Percentiles rank a stretch among this genome's conserved stretches.
Conservation (phyloP, 345 rosid genomes). For the Iberis pinnata region DNA sequence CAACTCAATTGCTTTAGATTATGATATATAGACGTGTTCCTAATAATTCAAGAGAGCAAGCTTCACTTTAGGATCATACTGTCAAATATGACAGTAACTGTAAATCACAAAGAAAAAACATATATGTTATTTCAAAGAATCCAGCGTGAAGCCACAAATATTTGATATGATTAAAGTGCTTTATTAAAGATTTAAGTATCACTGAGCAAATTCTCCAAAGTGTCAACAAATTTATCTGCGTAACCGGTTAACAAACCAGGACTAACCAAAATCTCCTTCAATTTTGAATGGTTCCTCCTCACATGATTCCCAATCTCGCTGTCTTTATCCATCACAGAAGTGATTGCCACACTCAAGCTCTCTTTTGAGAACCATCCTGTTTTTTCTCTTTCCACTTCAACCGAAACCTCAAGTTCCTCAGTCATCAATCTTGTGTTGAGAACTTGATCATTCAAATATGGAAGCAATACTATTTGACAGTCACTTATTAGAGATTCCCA, state of each 20-base stretch:
- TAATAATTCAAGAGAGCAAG: no score
- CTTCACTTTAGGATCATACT: no score
- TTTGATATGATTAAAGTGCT: no score
- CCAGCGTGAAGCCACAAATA: no score
- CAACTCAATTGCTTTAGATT: no score
- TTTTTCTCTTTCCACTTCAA: constrained; percentile 44
- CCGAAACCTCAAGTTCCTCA: constrained; percentile 45
- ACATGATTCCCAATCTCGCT: constrained; percentile 33
- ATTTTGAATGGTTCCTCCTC: constrained; percentile 40
- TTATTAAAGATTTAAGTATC: no score
- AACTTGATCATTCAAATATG: constrained; percentile 51
- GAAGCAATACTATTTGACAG: constrained; percentile 51
- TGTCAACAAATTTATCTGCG: constrained; percentile 35
- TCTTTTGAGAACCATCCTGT: constrained; percentile 48
- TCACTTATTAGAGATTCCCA: constrained; percentile 54
- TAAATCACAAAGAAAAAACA: no score
- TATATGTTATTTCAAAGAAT: no score
- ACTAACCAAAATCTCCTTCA: constrained; percentile 28
- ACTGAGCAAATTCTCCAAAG: no score
- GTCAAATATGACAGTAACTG: no score
- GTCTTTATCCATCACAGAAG: constrained; percentile 40
- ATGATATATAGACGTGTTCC: no score
- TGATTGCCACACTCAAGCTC: constrained; percentile 33
- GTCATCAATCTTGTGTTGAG: constrained; percentile 43
- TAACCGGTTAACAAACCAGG: constrained; percentile 31